These are phyloP conservation scores for Mucor saturninus DNA, from an alignment of 371 early-diverging fungal genomes.

Conservation along the genomic window DNA sequence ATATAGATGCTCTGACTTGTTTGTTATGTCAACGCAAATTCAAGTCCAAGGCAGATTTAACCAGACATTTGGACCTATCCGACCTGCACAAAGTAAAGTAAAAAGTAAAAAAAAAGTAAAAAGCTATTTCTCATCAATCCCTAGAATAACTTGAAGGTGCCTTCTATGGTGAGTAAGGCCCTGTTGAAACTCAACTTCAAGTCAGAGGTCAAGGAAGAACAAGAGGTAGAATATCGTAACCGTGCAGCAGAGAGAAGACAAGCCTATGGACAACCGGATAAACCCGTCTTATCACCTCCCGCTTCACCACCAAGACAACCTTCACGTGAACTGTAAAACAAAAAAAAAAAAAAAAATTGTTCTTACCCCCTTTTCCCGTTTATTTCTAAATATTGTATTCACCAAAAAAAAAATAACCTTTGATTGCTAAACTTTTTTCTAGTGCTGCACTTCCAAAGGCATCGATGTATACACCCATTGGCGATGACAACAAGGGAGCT, in stretches of 20 bases:
- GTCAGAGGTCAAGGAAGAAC: conserved; percentile 22
- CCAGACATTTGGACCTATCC: conserved; percentile 65
- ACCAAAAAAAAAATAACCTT: no score
- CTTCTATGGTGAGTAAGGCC: conserved; percentile 39
- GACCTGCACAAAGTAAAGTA: conserved; percentile 64
- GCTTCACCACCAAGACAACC: conserved; percentile 17
- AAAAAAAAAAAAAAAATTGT: background rate
- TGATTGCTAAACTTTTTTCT: no score
- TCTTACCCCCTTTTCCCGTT: background rate
- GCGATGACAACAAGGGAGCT: conserved; percentile 48
- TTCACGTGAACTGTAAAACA: conserved; percentile 21
- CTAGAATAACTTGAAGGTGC: conserved; percentile 47
- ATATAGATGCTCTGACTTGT: conserved; percentile 59
- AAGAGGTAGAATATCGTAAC: conserved; percentile 56
- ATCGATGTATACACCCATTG: conserved; percentile 36
- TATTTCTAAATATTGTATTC: no score
- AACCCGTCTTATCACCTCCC: conserved; percentile 37
- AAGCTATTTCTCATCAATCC: background rate
- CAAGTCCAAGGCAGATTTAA: conserved; percentile 59
- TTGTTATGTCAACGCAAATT: conserved; percentile 74
- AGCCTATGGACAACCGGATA: conserved; percentile 66
- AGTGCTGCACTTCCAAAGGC: conserved; percentile 23
- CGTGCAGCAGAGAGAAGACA: conserved; percentile 72
- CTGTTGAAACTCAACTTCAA: conserved; percentile 33
- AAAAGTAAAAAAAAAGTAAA: no score